Evolutionary conservation across 768 basidiomycete genomes (phyloP).

Genomic region (Leucosporidium scottii): DNA sequence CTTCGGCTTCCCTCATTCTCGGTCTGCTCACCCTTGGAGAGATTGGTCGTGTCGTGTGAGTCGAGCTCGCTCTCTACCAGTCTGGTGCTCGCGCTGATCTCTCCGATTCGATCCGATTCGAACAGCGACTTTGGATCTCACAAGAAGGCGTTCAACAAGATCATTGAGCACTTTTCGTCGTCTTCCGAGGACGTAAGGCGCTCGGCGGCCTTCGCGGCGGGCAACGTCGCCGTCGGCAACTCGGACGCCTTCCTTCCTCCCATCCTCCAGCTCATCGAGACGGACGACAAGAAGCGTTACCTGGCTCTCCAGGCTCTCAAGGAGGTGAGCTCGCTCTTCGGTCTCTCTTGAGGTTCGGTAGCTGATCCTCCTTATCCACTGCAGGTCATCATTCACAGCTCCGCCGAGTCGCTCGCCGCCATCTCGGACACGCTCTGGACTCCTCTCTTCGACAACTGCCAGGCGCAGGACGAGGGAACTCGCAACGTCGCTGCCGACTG

Average conservation of each 20-base stretch:
- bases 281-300: conserved; percentile 68
- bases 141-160: conserved; percentile 64
- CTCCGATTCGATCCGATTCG: neutral
- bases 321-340: conserved; percentile 53
- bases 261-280: conserved; percentile 55
- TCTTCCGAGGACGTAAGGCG: conserved; percentile 79
- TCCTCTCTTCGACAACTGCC: conserved; percentile 84
- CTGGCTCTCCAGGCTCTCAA: conserved; percentile 86
- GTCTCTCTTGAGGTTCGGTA: neutral
- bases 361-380: neutral
- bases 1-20: conserved; percentile 63
- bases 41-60: conserved; percentile 80
- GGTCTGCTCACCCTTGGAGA: conserved; percentile 86
- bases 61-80: conserved; percentile 12
- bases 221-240: conserved; percentile 93
- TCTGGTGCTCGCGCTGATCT: neutral
- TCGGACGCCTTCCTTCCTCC: conserved; percentile 75
- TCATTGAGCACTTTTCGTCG: conserved; percentile 65
- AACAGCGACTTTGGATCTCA: conserved; percentile 81
- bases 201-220: conserved; percentile 86
- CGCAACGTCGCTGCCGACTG: conserved; percentile 94
- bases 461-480: conserved; percentile 70
- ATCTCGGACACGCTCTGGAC: conserved; percentile 86
- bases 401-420: conserved; percentile 70
- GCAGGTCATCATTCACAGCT: conserved; percentile 86